Evolutionary conservation across 495 filamentous ascomycete species (phyloP).

Genomic region (Stereocaulon alpinum): DNA sequence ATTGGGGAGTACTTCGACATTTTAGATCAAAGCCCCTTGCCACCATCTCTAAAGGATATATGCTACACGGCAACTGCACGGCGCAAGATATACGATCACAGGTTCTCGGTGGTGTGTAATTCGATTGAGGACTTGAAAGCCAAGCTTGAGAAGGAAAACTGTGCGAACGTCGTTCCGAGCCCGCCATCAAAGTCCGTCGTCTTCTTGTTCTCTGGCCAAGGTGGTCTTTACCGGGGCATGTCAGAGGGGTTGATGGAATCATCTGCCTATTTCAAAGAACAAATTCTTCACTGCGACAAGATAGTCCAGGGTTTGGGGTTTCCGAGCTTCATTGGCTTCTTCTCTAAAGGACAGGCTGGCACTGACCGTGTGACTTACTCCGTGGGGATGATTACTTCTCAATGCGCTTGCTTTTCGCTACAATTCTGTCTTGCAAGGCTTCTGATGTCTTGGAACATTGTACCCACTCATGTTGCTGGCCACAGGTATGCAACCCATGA

Average conservation of each 20-base stretch:
- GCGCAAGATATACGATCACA: slow-evolving; percentile 11
- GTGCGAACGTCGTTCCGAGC: background rate
- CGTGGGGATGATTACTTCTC: background rate
- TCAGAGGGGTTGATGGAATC: slow-evolving; percentile 14
- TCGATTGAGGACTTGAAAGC: slow-evolving; percentile 1
- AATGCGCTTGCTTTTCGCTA: background rate
- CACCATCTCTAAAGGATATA: slow-evolving; percentile 9
- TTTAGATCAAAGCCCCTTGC: background rate
- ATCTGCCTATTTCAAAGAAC: slow-evolving; percentile 9
- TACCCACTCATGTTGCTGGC: background rate
- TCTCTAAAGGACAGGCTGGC: background rate
- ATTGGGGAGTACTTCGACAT: slow-evolving; percentile 3
- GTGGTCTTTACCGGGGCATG: slow-evolving; percentile 16
- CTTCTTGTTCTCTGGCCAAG: slow-evolving; percentile 23
- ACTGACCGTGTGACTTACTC: too few species aligned
- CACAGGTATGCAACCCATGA: too few species aligned
- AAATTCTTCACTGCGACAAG: slow-evolving; percentile 11
- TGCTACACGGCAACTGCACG: slow-evolving; percentile 21
- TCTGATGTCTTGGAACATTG: background rate
- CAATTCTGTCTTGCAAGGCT: background rate
- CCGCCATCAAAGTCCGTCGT: background rate
- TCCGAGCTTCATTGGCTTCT: background rate
- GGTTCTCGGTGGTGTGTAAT: slow-evolving; percentile 8
- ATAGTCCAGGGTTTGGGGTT: slow-evolving; percentile 1
- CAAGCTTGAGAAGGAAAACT: background rate